A percentile compares a stretch with the other conserved stretches of the same genome.
Conservation (phyloP, 2,329 filamentous ascomycete species). For the Apiospora aurea region DNA sequence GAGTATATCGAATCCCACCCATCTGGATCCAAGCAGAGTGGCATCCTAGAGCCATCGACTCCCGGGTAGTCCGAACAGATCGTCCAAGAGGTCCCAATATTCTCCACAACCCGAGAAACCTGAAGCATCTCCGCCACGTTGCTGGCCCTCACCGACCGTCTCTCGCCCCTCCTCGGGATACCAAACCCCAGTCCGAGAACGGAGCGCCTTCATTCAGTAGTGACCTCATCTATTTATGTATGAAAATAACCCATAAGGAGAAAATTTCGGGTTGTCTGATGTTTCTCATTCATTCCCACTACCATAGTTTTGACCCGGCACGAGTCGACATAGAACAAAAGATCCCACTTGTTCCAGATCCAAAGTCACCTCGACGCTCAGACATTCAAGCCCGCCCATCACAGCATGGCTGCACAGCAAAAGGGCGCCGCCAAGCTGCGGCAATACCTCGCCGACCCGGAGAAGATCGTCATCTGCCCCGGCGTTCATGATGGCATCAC, state of each 20-base stretch:
- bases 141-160: background rate
- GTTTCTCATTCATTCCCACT: background rate
- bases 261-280: background rate
- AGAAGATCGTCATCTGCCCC: conserved; percentile 62
- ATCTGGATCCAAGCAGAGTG: background rate
- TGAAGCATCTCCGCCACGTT: background rate
- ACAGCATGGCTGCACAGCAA: conserved; percentile 17
- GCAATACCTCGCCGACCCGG: conserved; percentile 46
- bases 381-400: background rate
- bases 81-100: background rate
- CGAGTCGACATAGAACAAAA: background rate
- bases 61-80: background rate
- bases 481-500: conserved; percentile 75
- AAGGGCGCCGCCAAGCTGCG: conserved; percentile 47
- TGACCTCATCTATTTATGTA: background rate
- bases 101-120: background rate
- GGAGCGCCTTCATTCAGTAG: background rate
- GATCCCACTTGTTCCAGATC: too few species aligned
- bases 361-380: background rate
- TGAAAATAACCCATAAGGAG: background rate
- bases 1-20: background rate
- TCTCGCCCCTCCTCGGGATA: background rate
- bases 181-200: background rate
- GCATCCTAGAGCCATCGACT: background rate
- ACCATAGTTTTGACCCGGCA: background rate